Percentiles rank a stretch among this genome's conserved stretches.
These are phyloP conservation scores for Skeletonema grethae DNA, from an alignment of 108 stramenopile genomes.

Conservation along the genomic window DNA sequence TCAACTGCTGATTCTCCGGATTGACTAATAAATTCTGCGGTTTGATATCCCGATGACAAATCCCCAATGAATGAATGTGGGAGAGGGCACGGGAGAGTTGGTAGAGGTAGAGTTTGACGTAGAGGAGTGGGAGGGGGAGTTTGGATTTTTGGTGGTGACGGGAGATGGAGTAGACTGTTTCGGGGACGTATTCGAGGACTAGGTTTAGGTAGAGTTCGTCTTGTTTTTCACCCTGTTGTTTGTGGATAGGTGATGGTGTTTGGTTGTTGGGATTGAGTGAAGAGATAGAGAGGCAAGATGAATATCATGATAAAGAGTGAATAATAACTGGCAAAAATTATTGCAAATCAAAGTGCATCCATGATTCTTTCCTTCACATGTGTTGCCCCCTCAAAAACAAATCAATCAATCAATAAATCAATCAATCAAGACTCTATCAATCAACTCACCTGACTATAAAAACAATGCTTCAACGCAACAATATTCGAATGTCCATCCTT, in stretches of 20 bases:
- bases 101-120: slow-evolving; percentile 96
- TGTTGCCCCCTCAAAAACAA: no score
- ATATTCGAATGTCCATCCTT: slow-evolving; percentile 97
- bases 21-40: slow-evolving; percentile 98
- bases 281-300: no score
- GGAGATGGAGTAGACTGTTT: slow-evolving; percentile 96
- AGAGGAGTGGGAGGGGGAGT: slow-evolving; percentile 83
- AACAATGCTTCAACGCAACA: slow-evolving; percentile 96
- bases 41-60: slow-evolving; percentile 99
- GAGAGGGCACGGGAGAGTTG: slow-evolving; percentile 96
- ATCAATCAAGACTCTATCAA: no score
- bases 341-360: no score
- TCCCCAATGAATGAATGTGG: slow-evolving; percentile 95
- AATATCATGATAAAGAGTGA: no score
- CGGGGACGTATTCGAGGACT: slow-evolving; percentile 97
- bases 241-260: neutral
- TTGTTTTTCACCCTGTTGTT: slow-evolving; percentile 78
- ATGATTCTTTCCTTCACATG: no score
- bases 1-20: slow-evolving; percentile 91
- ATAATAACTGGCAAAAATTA: no score
- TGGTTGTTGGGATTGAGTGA: no score
- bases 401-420: no score
- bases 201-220: slow-evolving; percentile 98
- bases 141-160: slow-evolving; percentile 93
- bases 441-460: slow-evolving; percentile 93